Base-by-base conservation (phyloP, 2,329 filamentous ascomycete genomes). In the Stagonosporopsis vannaccii region DNA sequence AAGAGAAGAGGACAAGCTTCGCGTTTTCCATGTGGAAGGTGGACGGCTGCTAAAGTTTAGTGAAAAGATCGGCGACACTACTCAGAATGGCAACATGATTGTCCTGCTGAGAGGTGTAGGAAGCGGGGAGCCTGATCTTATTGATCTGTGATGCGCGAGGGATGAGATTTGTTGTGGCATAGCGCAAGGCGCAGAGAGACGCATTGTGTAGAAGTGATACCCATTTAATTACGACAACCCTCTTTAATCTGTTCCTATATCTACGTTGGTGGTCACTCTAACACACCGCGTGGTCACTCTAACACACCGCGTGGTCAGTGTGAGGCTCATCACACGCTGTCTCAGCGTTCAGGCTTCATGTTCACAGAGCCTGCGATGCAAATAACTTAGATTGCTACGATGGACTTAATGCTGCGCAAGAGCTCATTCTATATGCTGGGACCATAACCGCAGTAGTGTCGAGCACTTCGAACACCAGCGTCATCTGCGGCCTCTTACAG, bases 1-100 rank as follows among this genome's bases (percentile, higher is more conserved):
- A 2, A 84, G 88, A 12, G 91, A 96, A 78, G 87, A 90, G 72
- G 88, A 92, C 56, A 90, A 90, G 75, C 75, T 99, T 62, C 81
- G 95, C 8, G 87, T 99, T 0, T 99, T 97, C 70, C 93, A 98
- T 73, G 91, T 99, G 0, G 93, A 99, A 72, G 91, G 90, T 0
- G 95, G 95, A 0, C 81, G 92, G 55, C 75, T 99, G 60, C 76
- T 99, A 61, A 93, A 95, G 58, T 99, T 96, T 69, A 87, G 85
- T 22, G 93, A 97, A 77, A 93, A 94, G 80, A 81, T 97, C 51
- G 92, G 92, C 4, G 81, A 82, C 48, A 83, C 82, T 25, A 80
- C 96, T 56, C 85, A 86, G 62, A 93, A 85, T 64, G 95, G 95
- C 1, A 94, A 99, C 73, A 97, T 92, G 11, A 86, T 99, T 61